phyloP scores from a whole-genome alignment of 495 filamentous ascomycete genomes.

The Hypoxylon fragiforme region DNA sequence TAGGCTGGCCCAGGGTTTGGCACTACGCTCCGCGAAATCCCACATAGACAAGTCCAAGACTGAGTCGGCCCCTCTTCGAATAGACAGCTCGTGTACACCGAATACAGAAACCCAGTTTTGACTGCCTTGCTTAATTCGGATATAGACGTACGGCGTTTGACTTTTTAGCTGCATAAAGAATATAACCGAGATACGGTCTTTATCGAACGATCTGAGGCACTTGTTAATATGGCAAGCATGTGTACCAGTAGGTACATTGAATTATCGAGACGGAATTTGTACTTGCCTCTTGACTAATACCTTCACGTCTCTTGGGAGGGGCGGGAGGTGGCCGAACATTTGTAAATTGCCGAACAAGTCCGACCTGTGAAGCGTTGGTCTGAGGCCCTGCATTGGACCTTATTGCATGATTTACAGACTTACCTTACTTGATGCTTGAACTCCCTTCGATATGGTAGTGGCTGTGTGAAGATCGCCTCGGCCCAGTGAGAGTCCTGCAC shows the following conservation, averaged over 20 bases:
- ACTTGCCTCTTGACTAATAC: conserved; percentile 55
- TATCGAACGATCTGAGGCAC: conserved; percentile 50
- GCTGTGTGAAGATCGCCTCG: conserved; percentile 59
- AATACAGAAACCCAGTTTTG: conserved; percentile 50
- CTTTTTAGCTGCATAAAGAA: conserved; percentile 48
- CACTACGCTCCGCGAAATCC: conserved; percentile 46
- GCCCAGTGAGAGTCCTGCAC: conserved; percentile 52
- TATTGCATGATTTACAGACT: conserved; percentile 15
- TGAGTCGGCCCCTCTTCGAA: conserved; percentile 48
- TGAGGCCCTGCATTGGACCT: neutral
- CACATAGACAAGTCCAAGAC: conserved; percentile 53
- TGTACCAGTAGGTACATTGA: neutral
- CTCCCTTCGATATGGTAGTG: conserved; percentile 52
- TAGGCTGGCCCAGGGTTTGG: conserved; percentile 54
- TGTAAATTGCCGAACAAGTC: conserved; percentile 44
- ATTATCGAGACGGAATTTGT: neutral
- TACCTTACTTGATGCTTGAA: conserved; percentile 48
- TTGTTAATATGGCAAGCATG: conserved; percentile 7
- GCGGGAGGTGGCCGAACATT: conserved; percentile 34
- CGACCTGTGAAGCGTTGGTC: conserved; percentile 37
- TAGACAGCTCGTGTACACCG: conserved; percentile 54
- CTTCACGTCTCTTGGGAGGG: conserved; percentile 48
- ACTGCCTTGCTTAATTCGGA: conserved; percentile 43
- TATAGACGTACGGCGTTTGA: conserved; percentile 47
- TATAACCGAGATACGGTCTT: conserved; percentile 53